Conservation (phyloP, 2,329 filamentous ascomycete species). For the Penicillium sp. region DNA sequence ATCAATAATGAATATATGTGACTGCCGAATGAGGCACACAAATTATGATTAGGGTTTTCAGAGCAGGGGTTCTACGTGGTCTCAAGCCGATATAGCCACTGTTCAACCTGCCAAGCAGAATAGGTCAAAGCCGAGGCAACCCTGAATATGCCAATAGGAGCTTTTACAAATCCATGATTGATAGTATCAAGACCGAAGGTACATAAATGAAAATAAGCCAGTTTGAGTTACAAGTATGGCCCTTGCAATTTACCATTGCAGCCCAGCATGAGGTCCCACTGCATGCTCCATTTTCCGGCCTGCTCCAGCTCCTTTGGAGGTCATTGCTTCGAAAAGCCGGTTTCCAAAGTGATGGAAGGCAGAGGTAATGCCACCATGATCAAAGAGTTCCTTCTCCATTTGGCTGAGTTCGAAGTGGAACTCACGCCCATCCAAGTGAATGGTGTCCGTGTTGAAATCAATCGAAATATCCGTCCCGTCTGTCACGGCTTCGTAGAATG, state of each 20-base stretch:
- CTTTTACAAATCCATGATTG: too few species aligned
- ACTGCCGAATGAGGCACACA: too few species aligned
- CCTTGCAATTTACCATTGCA: conserved; percentile 1
- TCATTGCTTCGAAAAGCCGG: conserved; percentile 30
- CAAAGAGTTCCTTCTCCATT: conserved; percentile 42
- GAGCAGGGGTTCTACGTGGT: too few species aligned
- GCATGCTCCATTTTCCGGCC: not conserved
- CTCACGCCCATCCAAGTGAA: conserved; percentile 23
- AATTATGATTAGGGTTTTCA: too few species aligned
- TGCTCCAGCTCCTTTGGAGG: not conserved
- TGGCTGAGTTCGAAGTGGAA: conserved; percentile 38
- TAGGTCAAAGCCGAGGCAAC: too few species aligned
- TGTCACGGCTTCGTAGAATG: conserved; percentile 38
- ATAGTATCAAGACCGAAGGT: too few species aligned
- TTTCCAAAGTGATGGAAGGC: conserved; percentile 43
- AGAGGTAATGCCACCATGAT: conserved; percentile 39
- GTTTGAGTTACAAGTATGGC: too few species aligned
- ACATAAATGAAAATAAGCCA: too few species aligned
- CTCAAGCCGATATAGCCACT: too few species aligned
- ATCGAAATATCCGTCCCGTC: conserved; percentile 41
- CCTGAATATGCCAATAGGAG: too few species aligned
- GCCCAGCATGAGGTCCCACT: not conserved
- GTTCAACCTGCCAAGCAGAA: too few species aligned
- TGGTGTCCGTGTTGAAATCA: conserved; percentile 27
- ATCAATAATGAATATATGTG: too few species aligned